These are phyloP conservation scores for Ophiostoma perfectum DNA, from an alignment of 2,329 filamentous ascomycete species.

Conservation along the genomic window DNA sequence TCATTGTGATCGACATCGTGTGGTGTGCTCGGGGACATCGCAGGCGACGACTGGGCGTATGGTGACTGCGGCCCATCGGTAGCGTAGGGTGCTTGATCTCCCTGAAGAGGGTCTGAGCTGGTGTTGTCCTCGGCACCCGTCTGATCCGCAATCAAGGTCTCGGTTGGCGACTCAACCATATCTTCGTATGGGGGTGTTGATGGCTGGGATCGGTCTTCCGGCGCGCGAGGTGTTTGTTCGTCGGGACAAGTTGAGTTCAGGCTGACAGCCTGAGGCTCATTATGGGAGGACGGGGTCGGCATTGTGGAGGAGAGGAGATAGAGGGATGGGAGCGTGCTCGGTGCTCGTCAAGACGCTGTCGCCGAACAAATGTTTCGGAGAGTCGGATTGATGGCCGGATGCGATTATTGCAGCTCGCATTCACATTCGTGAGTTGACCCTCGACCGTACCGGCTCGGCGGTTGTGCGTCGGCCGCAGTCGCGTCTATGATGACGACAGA, in stretches of 20 bases:
- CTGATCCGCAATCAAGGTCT: background rate
- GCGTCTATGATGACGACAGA: background rate
- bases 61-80: conserved; percentile 6
- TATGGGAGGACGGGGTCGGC: conserved; percentile 28
- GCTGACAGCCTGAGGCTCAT: conserved; percentile 28
- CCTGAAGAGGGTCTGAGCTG: conserved; percentile 26
- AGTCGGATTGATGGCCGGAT: background rate
- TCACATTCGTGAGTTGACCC: background rate
- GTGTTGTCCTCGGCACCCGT: background rate
- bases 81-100: conserved; percentile 23
- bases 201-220: conserved; percentile 7
- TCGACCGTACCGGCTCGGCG: background rate
- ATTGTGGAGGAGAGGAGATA: conserved; percentile 21
- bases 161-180: background rate
- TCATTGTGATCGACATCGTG: conserved; percentile 28
- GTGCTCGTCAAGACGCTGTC: background rate
- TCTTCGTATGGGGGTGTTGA: background rate
- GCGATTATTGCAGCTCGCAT: background rate
- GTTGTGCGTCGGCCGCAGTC: conserved; percentile 2
- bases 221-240: conserved; percentile 33
- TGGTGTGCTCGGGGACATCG: conserved; percentile 41
- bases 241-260: conserved; percentile 42
- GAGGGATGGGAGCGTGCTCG: too few species aligned
- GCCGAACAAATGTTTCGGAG: background rate
- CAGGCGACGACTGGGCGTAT: conserved; percentile 37